phyloP scores from a whole-genome alignment of 768 basidiomycete species.

The Cystobasidium ongulense region DNA sequence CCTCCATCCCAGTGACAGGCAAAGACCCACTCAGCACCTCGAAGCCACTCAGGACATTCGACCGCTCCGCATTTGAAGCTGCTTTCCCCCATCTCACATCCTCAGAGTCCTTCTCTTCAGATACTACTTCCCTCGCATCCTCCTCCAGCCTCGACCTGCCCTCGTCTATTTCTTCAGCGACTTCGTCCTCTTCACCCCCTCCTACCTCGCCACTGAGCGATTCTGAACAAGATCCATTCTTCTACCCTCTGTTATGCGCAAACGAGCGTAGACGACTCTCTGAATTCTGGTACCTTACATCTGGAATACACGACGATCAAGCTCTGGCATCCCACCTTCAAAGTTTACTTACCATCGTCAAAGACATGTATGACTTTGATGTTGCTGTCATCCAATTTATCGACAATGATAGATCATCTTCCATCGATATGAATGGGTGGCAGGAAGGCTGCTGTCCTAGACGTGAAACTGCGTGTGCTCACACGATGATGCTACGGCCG shows the following conservation, averaged over 20 bases:
- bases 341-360: neutral
- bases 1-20: neutral
- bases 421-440: neutral
- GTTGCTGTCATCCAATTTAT: neutral
- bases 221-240: neutral
- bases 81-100: neutral
- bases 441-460: neutral
- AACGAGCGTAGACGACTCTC: neutral
- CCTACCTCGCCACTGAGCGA: neutral
- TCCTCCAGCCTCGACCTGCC: too few species aligned
- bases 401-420: constrained; percentile 2
- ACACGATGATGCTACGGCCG: constrained; percentile 1
- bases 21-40: neutral
- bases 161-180: neutral
- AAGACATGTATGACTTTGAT: constrained; percentile 2
- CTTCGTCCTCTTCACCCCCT: neutral
- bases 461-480: constrained; percentile 10
- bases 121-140: neutral
- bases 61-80: neutral
- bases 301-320: neutral
- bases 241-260: neutral
- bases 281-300: neutral
- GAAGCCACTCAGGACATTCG: neutral
- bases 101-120: neutral
- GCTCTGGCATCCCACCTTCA: neutral